Evolutionary conservation across 768 basidiomycete genomes (phyloP), one percentile per base, ranked within the genome.

Genomic region (Cystoderma amianthinum): DNA sequence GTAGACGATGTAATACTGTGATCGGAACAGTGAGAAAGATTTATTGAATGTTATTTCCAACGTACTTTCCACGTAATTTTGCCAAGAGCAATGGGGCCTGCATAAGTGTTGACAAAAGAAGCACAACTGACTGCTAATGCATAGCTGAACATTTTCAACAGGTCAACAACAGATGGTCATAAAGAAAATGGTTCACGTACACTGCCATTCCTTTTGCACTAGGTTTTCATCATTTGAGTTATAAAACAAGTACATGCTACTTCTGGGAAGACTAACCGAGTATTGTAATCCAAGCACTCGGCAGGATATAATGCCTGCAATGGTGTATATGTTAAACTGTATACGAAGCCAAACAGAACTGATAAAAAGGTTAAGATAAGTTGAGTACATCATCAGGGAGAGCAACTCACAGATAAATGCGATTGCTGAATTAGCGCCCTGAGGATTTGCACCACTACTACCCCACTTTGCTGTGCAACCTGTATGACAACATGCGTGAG

Each of bases 181-280:
- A n/a, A n/a, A n/a, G n/a, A n/a, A n/a, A n/a, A n/a, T n/a, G n/a
- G n/a, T 36, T 16, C 18, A 32, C 71, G 44, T 61, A 77, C 60
- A 74, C 52, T 3, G 76, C 76, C 66, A 82, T 76, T 43, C 78
- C 78, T 54, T 80, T 80, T 4, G 78, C 77, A 33, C 78, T 65
- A 23, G 6, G 28, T 38, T 25, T 16, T 17, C 6, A 16, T 22
- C 16, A 32, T 17, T 44, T 16, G 15, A 25, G 16, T 21, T 22
- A 15, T 23, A 16, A 23, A 12, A 7, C 24, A 12, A 4, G 21
- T 9, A 34, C 9, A 22, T 7, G 21, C 17, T 3, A 25, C 34
- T 4, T 25, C 19, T 6, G n/a, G 1, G 9, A 9, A 35, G 20
- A 19, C 52, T 41, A 48, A 67, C 67, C 65, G 69, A 21, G 75